Conservation (phyloP, 495 filamentous ascomycete genomes). For the Neurospora sublineolata region DNA sequence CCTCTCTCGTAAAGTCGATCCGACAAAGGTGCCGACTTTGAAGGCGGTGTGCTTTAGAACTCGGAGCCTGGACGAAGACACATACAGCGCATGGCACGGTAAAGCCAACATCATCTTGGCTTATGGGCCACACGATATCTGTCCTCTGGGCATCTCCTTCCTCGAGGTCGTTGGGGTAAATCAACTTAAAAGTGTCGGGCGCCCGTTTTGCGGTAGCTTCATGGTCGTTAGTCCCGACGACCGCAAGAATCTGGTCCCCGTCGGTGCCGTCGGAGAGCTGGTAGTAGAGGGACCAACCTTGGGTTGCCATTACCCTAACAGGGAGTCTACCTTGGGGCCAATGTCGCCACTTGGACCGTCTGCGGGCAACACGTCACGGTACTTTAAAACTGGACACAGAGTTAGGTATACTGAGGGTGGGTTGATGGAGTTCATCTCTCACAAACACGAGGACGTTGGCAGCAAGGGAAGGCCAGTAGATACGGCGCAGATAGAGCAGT, state of each 20-base stretch:
- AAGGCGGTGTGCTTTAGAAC: conserved; percentile 36
- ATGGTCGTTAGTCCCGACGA: conserved; percentile 39
- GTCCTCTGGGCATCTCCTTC: conserved; percentile 35
- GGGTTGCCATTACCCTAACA: conserved; percentile 21
- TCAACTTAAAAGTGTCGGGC: conserved; percentile 28
- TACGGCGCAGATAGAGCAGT: conserved; percentile 31
- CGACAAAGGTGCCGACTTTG: conserved; percentile 23
- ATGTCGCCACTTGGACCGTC: conserved; percentile 14
- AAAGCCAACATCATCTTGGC: conserved; percentile 34
- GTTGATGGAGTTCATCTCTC: conserved; percentile 32
- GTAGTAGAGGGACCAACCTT: conserved; percentile 37
- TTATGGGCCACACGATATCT: conserved; percentile 34
- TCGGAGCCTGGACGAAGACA: conserved; percentile 31
- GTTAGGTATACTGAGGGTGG: conserved; percentile 34
- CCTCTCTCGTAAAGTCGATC: conserved; percentile 32
- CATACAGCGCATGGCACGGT: conserved; percentile 29
- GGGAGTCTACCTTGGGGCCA: conserved; percentile 17
- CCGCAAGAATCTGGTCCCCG: conserved; percentile 32
- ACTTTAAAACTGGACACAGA: conserved; percentile 33
- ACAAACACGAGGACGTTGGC: conserved; percentile 18
- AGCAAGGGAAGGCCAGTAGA: conserved; percentile 23
- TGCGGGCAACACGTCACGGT: conserved; percentile 9
- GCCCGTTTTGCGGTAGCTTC: conserved; percentile 32
- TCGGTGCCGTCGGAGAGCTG: conserved; percentile 37
- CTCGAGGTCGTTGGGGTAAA: conserved; percentile 27